Base-by-base conservation (phyloP, 768 basidiomycete genomes). In the Naganishia randhawae region DNA sequence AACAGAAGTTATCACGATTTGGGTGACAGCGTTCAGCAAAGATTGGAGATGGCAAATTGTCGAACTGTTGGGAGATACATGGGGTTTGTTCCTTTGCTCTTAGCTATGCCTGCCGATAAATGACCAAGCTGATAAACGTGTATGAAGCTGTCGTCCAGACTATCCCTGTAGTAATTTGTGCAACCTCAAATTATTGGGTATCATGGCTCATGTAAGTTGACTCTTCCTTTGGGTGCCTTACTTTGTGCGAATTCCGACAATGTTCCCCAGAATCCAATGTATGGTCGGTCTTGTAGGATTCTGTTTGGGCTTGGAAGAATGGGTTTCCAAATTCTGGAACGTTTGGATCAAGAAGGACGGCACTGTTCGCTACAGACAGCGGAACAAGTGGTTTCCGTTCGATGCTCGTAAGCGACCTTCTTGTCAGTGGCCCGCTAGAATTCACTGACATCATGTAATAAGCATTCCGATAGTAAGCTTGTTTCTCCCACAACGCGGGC, bases 381-480 rank as follows among this genome's bases (percentile, higher is more conserved):
- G 37, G n/a, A 33, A 16, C n/a, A 35, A 55, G 8, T 13, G 10
- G 2, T 37, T 55, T 22, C 54, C 54, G 1, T 55, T 55, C 22
- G 54, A 55, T 14, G 33, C 54, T 37, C 54, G 54, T 55, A 39
- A 37, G 54, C n/a, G 13, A 52, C 2, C 8, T 27, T 19, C 10
- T 6, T 22, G 16, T 33, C 32, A 27, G 14, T 14, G 10, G 33
- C n/a, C n/a, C n/a, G 13, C 2, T 39, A 35, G 10, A 8, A 1
- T 33, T 19, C 10, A 32, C 33, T 55, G n/a, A 55, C 22, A 37
- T 39, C 54, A 10, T 9, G 6, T 2, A 33, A 29, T 55, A 33
- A 55, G 54, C 54, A 6, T 55, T 55, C 31, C 54, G 54, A 32
- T 55, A 55, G 54, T 55, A 37, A 37, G 54, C n/a, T 7, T 17